Evolutionary conservation across 2,329 filamentous ascomycete species (phyloP).

Genomic region (Dothiorella sarmentorum): DNA sequence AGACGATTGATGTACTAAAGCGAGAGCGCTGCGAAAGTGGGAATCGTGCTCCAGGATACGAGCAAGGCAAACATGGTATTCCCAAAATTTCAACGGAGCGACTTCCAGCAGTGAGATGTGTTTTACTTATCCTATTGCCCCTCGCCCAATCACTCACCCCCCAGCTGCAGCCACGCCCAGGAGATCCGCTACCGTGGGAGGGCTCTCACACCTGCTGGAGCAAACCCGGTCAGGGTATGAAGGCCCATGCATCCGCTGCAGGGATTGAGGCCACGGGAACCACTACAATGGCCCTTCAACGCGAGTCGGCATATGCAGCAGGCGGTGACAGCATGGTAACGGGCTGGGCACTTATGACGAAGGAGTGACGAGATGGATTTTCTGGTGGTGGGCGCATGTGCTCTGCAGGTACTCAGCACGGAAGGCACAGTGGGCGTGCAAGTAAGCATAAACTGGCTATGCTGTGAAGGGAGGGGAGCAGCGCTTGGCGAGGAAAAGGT

Average conservation of each 20-base stretch:
- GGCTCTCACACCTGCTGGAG: not conserved
- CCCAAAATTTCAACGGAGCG: too few species aligned
- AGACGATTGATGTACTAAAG: slow-evolving; percentile 1
- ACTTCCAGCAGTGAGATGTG: not conserved
- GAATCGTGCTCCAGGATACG: not conserved
- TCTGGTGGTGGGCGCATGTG: too few species aligned
- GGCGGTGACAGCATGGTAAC: not conserved
- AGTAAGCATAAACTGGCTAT: slow-evolving; percentile 9
- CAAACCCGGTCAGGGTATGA: not conserved
- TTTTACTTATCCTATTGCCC: not conserved
- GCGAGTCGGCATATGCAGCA: not conserved
- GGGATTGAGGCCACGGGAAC: not conserved
- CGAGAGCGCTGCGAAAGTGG: not conserved
- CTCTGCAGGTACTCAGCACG: not conserved
- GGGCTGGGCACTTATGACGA: not conserved
- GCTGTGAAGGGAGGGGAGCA: not conserved
- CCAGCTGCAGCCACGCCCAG: not conserved
- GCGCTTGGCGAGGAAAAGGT: not conserved
- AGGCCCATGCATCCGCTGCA: not conserved
- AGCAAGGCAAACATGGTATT: not conserved
- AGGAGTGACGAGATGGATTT: not conserved
- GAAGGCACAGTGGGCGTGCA: not conserved
- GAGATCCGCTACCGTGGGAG: not conserved
- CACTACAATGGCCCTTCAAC: not conserved
- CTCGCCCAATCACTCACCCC: not conserved